Base-by-base conservation (phyloP, 129 eudicot species). In the Artemisia argyi region DNA sequence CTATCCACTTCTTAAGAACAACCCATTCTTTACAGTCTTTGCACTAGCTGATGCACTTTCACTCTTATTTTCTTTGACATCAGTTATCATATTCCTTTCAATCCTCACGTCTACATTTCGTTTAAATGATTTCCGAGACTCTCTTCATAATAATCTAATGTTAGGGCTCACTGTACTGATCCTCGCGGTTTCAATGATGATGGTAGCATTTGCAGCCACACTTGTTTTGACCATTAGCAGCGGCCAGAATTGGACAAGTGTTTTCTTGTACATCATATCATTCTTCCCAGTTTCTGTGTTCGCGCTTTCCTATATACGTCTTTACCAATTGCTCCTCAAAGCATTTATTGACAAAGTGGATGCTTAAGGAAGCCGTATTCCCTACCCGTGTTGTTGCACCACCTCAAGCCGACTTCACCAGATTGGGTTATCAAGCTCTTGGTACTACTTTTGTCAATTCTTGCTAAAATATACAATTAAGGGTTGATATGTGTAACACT, bases 201-300 rank as follows among this genome's bases (percentile, higher is more conserved):
- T 81, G 85, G 52, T 81, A 13, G 78, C 85, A 1, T 76, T 76
- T 76, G 78, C 85, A 49, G 71, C 85, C 12, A 76, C 85, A 0
- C 47, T 81, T 65, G 59, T 81, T 30, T n/a, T 76, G 22, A 65
- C 59, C 11, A 71, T 49, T 26, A 52, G 54, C 18, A 50, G 71
- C 22, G 66, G 54, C 20, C 57, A 47, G 26, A 47, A 24, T 3
- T 76, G 85, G 85, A 76, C 75, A 11, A 52, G 51, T 7, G 18
- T 81, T 32, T 51, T 72, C 11, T 56, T 81, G 28, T 81, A 75
- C 65, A 28, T 52, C 2, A 28, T 76, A 15, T 69, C 84, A 2
- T 81, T 76, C 17, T 57, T 81, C 53, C 81, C 84, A 0, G 78
- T 81, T 9, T 17, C 63, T 12, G 70, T 81, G 7, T 81, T 81